Percentiles rank a stretch among this genome's conserved stretches.
Evolutionary conservation across 495 filamentous ascomycete genomes (phyloP).

Genomic region (Penicillium tannophilum): DNA sequence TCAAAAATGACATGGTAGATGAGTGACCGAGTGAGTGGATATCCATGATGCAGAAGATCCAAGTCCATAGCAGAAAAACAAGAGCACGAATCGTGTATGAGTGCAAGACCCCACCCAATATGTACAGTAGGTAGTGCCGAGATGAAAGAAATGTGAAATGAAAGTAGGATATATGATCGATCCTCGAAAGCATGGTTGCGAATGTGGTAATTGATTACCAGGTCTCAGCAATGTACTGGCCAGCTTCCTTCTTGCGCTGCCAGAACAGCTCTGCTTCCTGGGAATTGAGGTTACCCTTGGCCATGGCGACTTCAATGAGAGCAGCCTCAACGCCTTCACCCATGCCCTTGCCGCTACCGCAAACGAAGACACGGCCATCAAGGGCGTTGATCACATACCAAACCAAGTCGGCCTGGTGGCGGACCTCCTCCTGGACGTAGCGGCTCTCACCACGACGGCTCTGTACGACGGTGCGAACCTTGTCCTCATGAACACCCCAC

Average conservation of each 20-base stretch:
- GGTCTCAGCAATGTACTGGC: conserved; percentile 85
- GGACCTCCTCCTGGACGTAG: conserved; percentile 87
- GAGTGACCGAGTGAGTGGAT: background rate
- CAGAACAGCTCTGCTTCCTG: conserved; percentile 78
- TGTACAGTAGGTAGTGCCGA: conserved; percentile 5
- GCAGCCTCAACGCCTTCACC: conserved; percentile 91
- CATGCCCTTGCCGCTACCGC: conserved; percentile 93
- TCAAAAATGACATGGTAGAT: background rate
- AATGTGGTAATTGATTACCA: background rate
- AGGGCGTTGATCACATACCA: conserved; percentile 95
- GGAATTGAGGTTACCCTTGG: conserved; percentile 72
- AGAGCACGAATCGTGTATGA: background rate
- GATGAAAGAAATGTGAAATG: background rate
- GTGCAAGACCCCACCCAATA: conserved; percentile 7
- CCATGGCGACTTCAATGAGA: conserved; percentile 77
- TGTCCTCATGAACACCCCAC: conserved; percentile 89
- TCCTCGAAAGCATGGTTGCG: conserved; percentile 25
- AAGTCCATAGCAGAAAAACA: conserved; percentile 2
- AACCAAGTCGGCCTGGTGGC: conserved; percentile 86
- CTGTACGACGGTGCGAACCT: conserved; percentile 93
- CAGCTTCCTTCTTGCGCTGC: conserved; percentile 78
- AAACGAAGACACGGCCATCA: conserved; percentile 94
- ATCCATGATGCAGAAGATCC: background rate
- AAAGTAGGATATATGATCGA: background rate
- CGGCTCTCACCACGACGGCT: conserved; percentile 74